Evolutionary conservation across 352 stramenopile species (phyloP).

Genomic region (Phytophthora melonis): DNA sequence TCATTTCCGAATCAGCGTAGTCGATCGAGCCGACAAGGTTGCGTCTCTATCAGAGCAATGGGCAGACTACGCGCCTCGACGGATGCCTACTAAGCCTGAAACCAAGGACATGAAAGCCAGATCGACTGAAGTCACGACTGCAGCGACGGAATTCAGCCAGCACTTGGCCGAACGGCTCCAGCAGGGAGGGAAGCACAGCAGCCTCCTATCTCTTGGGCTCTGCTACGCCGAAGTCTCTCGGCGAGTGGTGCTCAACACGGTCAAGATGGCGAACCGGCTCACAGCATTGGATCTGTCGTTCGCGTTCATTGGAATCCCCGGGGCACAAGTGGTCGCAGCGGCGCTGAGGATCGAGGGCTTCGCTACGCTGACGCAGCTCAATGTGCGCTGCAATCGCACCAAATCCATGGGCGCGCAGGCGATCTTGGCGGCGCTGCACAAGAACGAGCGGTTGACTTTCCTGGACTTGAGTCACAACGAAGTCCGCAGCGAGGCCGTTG

Average conservation of each 20-base stretch:
- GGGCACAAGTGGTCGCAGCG: constrained; percentile 43
- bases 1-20: constrained; percentile 30
- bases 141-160: constrained; percentile 26
- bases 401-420: constrained; percentile 39
- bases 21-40: constrained; percentile 2
- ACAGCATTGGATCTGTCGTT: constrained; percentile 51
- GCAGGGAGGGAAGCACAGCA: constrained; percentile 17
- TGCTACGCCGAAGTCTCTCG: constrained; percentile 28
- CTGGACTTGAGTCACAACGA: constrained; percentile 51
- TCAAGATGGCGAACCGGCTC: constrained; percentile 40
- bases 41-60: constrained; percentile 11
- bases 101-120: constrained; percentile 4
- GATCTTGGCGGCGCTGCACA: constrained; percentile 32
- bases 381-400: constrained; percentile 41
- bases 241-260: constrained; percentile 38
- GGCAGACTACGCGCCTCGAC: not conserved
- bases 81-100: not conserved
- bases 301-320: constrained; percentile 45
- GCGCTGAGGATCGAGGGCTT: constrained; percentile 45
- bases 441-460: constrained; percentile 40
- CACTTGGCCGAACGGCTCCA: constrained; percentile 25
- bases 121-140: constrained; percentile 12
- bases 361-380: constrained; percentile 45
- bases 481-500: constrained; percentile 35
- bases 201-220: constrained; percentile 21